Evolutionary conservation across 2,329 filamentous ascomycete species (phyloP), one percentile per base, ranked within the genome.

Genomic region (Penicillium palitans): DNA sequence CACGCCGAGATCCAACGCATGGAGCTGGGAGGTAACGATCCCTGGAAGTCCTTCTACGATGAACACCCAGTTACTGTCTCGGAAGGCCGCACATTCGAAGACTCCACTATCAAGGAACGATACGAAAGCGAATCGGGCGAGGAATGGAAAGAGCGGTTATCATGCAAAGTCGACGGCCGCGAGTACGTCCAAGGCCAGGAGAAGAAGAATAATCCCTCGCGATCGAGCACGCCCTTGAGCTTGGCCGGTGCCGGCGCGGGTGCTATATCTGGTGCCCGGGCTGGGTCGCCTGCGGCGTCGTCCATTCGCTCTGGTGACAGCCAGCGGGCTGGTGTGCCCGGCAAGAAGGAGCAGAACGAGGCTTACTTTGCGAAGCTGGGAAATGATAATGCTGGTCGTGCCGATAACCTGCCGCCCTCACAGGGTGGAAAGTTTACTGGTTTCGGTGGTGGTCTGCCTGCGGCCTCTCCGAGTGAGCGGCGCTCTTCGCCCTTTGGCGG

Each of bases 341-440:
- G 78, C 79, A 83, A 75, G 67, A 89, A 88, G 69, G 76, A 80
- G 31, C 81, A 82, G 65, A 89, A 98, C 74, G 95, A 98, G 74
- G 87, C 88, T 65, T 98, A 96, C 77, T 98, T 99, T 78, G 89
- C 93, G 45, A 85, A 83, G 39, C 83, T 97, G 74, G 93, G 93
- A 5, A 85, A 84, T 27, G 90, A 91, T 61, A 99, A 99, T 72
- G 90, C 92, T 6, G 79, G 81, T 40, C 82, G 95, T 59, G 81
- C 90, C 7, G 91, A 88, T 0, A 81, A 85, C 67, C 68, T 98
- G 52, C 89, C 91, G 31, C 95, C 95, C 0, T 93, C 83, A 60
- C 93, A 97, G 74, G 95, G 95, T 60, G 95, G 95, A 12, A 97
- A 96, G 76, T 99, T 91, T 72, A 83, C 80, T 12, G 95, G 95